Evolutionary conservation across 441 rosid species (phyloP), one percentile per base, ranked within the genome.

Genomic region (Mallotus japonicus): DNA sequence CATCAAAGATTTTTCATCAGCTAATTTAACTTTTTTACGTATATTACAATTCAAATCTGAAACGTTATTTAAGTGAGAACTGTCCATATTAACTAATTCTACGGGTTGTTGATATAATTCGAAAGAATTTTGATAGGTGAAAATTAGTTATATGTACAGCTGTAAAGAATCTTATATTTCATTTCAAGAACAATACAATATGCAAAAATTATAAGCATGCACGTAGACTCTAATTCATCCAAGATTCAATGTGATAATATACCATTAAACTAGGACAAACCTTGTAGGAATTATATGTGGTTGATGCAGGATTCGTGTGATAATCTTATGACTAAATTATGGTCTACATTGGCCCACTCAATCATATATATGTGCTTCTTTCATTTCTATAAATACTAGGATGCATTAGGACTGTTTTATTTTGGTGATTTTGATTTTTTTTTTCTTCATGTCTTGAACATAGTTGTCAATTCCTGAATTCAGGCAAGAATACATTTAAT

Each of bases 391-490:
- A 24, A 14, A 61, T 61, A 61, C 46, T 61, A 10, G 61, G 10
- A 57, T 3, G 28, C 46, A 61, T 16, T 3, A 61, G 37, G 44
- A 61, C 37, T 61, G n/a, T 8, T 8, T 8, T 28, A 28, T 28
- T 44, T 44, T 44, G 49, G 34, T 3, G 16, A 1, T 4, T 14
- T 32, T 61, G 17, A 4, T 32, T 15, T 12, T 61, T 28, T 28
- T 13, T 61, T 6, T 12, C 4, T 12, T 40, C 11, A 11, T 50
- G 13, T 50, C 4, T 50, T 11, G 54, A 11, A 13, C 16, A 13
- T 62, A 62, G 66, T 50, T 62, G 66, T 40, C 66, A 62, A 37
- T 37, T 46, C 50, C 49, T 10, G 17, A 10, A 58, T 32, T 37
- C 6, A 37, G 40, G 17, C 17, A 2, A 32, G 44, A 62, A 8